phyloP scores from a whole-genome alignment of 2,329 filamentous ascomycete species.

The Chaetothyriales sp. region DNA sequence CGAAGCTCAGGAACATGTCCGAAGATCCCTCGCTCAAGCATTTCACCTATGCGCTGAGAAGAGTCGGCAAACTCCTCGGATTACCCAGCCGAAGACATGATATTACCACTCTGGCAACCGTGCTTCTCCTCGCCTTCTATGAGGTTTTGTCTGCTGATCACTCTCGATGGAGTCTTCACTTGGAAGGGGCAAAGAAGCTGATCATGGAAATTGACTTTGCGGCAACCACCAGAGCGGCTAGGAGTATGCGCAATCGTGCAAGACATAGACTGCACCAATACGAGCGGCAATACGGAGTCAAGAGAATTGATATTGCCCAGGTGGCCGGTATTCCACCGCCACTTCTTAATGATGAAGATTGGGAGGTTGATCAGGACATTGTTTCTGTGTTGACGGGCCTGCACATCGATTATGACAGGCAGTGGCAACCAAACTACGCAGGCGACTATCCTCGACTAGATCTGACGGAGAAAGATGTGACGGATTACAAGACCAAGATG shows the following conservation, averaged over 20 bases:
- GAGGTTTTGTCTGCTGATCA: slow-evolving; percentile 93
- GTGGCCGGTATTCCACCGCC: slow-evolving; percentile 26
- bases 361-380: slow-evolving; percentile 42
- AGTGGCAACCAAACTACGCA: slow-evolving; percentile 25
- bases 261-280: slow-evolving; percentile 22
- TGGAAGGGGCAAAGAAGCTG: slow-evolving; percentile 62
- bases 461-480: slow-evolving; percentile 48
- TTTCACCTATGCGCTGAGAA: slow-evolving; percentile 71
- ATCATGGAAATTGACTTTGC: slow-evolving; percentile 70
- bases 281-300: slow-evolving; percentile 21
- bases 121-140: slow-evolving; percentile 75
- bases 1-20: slow-evolving; percentile 61
- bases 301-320: slow-evolving; percentile 14
- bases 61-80: slow-evolving; percentile 62
- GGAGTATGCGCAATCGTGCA: slow-evolving; percentile 46
- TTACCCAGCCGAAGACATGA: slow-evolving; percentile 56
- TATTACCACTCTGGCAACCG: slow-evolving; percentile 74
- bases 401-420: slow-evolving; percentile 45
- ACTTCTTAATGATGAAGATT: slow-evolving; percentile 30
- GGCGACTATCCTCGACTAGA: slow-evolving; percentile 9
- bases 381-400: slow-evolving; percentile 46
- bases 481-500: slow-evolving; percentile 64
- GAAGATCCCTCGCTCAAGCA: slow-evolving; percentile 76
- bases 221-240: slow-evolving; percentile 56
- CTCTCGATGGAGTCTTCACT: slow-evolving; percentile 86